phyloP scores from a whole-genome alignment of 75 land plant genomes.

The Cupressus sempervirens region DNA sequence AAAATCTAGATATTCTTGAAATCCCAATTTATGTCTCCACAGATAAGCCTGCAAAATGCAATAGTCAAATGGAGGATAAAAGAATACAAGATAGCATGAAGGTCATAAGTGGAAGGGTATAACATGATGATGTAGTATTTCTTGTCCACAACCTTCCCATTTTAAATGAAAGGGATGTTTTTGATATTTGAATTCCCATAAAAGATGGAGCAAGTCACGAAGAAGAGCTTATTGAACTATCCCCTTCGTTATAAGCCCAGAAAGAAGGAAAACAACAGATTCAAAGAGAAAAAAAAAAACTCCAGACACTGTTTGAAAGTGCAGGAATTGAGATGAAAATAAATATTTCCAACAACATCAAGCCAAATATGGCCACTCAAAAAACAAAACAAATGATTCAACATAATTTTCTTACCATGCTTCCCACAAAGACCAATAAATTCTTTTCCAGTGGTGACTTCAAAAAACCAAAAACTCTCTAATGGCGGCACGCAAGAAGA shows the following conservation, averaged over 20 bases:
- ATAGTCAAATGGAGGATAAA: not conserved
- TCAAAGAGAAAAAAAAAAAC: too few relatives aligned
- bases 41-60: not conserved
- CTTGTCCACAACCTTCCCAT: slow-evolving; percentile 7
- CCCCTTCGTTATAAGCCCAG: not conserved
- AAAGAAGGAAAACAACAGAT: slow-evolving; percentile 13
- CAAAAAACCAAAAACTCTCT: too few relatives aligned
- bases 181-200: slow-evolving; percentile 20
- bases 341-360: too few relatives aligned
- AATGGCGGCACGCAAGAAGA: too few relatives aligned
- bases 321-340: too few relatives aligned
- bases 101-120: slow-evolving; percentile 29
- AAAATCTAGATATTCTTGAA: not conserved
- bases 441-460: too few relatives aligned
- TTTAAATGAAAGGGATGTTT: not conserved
- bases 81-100: slow-evolving; percentile 1
- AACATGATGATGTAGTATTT: slow-evolving; percentile 26
- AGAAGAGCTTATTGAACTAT: not conserved
- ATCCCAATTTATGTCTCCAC: not conserved
- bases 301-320: too few relatives aligned
- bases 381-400: too few relatives aligned
- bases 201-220: not conserved
- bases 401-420: too few relatives aligned
- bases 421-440: too few relatives aligned
- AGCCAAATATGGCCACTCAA: too few relatives aligned